Evolutionary conservation across 2,329 filamentous ascomycete species (phyloP), one percentile per base, ranked within the genome.

Genomic region (Trichophyton rubrum): DNA sequence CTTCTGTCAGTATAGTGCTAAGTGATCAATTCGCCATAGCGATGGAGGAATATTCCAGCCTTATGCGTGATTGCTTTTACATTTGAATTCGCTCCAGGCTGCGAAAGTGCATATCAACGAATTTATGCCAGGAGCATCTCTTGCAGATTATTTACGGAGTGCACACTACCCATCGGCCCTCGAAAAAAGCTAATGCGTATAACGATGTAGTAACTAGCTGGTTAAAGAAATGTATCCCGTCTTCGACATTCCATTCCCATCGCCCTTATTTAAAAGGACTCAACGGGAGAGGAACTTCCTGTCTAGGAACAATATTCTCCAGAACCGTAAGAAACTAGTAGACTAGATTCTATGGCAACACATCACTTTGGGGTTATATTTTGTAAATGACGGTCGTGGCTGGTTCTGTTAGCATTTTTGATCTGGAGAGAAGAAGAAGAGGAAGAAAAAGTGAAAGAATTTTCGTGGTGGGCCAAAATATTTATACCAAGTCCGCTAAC

Each of bases 261-360:
- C 82, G 84, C 83, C 82, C 80, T 85, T 84, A 85, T 70, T 80
- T 65, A 84, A 87, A 83, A 84, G 77, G 81, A 86, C 82, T 75
- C 82, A 81, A 81, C 82, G 83, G 80, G 79, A 79, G 78, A 75
- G 76, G 79, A 83, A 85, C 83, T 87, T 87, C 84, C 85, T 87
- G 85, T 83, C 77, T 74, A 75, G 79, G 79, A 79, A 70, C 71
- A 67, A 83, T 77, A 62, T 73, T 87, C 84, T 86, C 77, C 82
- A 82, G 82, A 83, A 77, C 82, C 81, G 79, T 78, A 75, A 78
- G 78, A 78, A 77, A 76, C 73, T 66, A 62, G 56, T 47, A n/a
- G 45, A 57, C 30, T 33, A 20, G 45, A 73, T 75, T 75, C 78
- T 80, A 84, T 86, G 85, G 85, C 85, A 87, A 86, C 83, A 74